Evolutionary conservation across 305 asterid genomes (phyloP).

Genomic region (Solanum hybrid): DNA sequence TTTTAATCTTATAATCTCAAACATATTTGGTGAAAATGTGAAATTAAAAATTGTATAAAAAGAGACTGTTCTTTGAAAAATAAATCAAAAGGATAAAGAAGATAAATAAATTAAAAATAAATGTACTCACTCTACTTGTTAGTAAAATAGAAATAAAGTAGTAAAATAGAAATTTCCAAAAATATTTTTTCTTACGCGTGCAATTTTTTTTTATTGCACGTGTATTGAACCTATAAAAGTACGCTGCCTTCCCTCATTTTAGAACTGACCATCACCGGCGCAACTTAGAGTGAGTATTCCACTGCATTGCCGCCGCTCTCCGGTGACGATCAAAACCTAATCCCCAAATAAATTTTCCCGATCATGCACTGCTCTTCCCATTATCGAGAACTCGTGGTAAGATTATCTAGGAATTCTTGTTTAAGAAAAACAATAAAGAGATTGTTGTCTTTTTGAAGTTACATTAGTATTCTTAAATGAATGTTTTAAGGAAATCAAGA

Average conservation of each 20-base stretch:
- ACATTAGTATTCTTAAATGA: no score
- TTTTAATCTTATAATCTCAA: no score
- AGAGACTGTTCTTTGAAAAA: not conserved
- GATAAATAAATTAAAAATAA: no score
- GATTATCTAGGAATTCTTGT: no score
- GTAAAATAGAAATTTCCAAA: no score
- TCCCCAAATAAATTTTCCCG: not conserved
- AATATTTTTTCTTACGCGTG: no score
- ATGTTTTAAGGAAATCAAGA: not conserved
- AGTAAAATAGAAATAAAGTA: no score
- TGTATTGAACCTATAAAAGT: no score
- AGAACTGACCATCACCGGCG: not conserved
- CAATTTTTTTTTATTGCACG: no score
- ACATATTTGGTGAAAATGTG: rapidly evolving
- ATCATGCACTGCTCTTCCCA: no score
- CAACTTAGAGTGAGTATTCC: not conserved
- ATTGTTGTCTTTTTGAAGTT: not conserved
- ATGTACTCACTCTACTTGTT: not conserved
- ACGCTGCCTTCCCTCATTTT: not conserved
- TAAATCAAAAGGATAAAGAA: not conserved
- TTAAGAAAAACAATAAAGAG: not conserved
- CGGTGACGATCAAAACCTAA: not conserved
- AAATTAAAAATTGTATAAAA: no score
- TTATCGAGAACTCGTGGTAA: no score
- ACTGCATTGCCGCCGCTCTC: not conserved